Percentiles rank a stretch among this genome's conserved stretches.
Evolutionary conservation across 805 yeast genomes (phyloP).

Genomic region (Kodamaea restingae): DNA sequence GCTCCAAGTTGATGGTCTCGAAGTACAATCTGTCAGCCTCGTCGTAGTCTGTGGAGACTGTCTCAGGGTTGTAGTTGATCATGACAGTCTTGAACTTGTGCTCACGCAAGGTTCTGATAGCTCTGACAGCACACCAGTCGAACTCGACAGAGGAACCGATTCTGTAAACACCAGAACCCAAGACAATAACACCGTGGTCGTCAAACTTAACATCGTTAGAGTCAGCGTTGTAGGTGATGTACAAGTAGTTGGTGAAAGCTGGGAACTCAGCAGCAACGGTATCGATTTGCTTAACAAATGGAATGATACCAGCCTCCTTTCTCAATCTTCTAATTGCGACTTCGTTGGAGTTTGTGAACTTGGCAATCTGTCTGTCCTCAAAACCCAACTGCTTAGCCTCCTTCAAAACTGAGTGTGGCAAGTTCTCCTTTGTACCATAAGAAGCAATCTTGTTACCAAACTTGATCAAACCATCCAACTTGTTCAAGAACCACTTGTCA

Average conservation of each 20-base stretch:
- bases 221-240: conserved; percentile 92
- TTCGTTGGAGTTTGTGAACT: conserved; percentile 83
- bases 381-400: conserved; percentile 96
- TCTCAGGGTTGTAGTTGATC: conserved; percentile 98
- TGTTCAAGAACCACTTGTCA: conserved; percentile 95
- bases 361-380: conserved; percentile 94
- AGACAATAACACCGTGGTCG: conserved; percentile 91
- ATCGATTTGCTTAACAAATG: conserved; percentile 95
- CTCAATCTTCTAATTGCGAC: conserved; percentile 87
- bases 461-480: conserved; percentile 68
- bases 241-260: conserved; percentile 89
- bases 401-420: conserved; percentile 61
- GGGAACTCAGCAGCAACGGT: conserved; percentile 99
- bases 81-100: conserved; percentile 86
- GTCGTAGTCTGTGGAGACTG: conserved; percentile 97
- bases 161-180: conserved; percentile 98
- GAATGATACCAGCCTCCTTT: conserved; percentile 79
- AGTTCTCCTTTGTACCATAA: conserved; percentile 52
- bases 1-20: conserved; percentile 90
- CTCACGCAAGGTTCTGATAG: conserved; percentile 88
- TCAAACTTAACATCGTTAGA: conserved; percentile 81
- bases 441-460: conserved; percentile 62
- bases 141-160: conserved; percentile 98
- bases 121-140: conserved; percentile 99
- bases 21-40: conserved; percentile 96